Conservation (phyloP, 73 alveolate genomes). For the Symbiodinium natans region DNA sequence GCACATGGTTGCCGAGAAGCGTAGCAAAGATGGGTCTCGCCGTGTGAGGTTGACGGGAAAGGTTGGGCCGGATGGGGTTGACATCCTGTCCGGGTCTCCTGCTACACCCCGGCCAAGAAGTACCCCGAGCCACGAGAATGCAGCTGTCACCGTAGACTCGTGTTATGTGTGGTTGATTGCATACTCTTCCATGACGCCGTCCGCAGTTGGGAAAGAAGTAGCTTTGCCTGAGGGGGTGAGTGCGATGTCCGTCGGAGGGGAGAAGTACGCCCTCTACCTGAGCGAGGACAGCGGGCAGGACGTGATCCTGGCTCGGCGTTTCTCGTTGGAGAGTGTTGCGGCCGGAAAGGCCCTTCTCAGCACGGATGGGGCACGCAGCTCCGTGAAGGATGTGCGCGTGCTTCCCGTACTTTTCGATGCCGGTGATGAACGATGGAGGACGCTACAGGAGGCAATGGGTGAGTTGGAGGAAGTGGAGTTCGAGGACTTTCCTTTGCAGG, state of each 20-base stretch:
- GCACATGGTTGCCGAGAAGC: neutral
- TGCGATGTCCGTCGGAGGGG: neutral
- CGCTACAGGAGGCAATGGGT: neutral
- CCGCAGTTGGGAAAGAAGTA: neutral
- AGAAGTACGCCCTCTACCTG: neutral
- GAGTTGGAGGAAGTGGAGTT: slow-evolving; percentile 39
- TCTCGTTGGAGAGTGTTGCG: neutral
- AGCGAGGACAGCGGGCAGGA: neutral
- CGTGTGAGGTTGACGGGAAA: neutral
- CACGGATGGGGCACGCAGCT: neutral
- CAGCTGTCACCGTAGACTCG: neutral
- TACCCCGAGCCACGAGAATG: neutral
- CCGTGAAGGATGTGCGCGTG: slow-evolving; percentile 6
- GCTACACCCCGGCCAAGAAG: neutral
- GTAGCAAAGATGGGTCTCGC: neutral
- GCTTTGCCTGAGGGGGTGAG: neutral
- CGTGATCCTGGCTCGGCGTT: neutral
- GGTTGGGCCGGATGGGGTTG: neutral
- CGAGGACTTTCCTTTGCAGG: slow-evolving; percentile 33
- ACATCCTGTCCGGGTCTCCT: neutral
- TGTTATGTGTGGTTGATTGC: neutral
- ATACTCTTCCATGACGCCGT: neutral
- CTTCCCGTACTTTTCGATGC: slow-evolving; percentile 36
- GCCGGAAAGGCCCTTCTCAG: neutral
- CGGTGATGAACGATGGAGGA: slow-evolving; percentile 57